phyloP scores from a whole-genome alignment of 345 rosid species.

The Euphorbia peplus region DNA sequence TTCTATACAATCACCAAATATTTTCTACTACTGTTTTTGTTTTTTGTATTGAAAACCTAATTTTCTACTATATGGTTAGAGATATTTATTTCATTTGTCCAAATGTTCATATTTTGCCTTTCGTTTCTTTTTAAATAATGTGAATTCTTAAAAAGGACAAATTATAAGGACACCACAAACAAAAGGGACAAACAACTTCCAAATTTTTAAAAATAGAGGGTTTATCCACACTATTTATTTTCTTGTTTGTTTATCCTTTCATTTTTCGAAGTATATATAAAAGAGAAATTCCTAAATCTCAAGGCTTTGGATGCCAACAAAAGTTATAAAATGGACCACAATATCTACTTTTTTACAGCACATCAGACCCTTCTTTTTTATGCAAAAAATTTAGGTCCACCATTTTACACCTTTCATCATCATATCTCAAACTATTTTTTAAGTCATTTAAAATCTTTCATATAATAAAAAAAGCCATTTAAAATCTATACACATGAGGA shows the following conservation, averaged over 20 bases:
- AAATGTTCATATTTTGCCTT: background rate
- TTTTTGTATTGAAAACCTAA: no score
- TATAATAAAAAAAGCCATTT: no score
- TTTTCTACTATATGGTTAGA: no score
- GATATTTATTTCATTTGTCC: no score
- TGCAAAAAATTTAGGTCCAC: constrained; percentile 14
- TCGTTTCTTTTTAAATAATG: background rate
- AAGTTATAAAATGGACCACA: constrained; percentile 6
- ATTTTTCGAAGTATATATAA: background rate
- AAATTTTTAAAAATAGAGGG: constrained; percentile 4
- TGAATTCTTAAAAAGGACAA: background rate
- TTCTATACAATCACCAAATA: no score
- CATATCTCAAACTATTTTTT: background rate
- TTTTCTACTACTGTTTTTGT: no score
- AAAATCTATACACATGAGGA: no score
- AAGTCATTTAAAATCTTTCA: no score
- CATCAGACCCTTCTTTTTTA: constrained; percentile 7
- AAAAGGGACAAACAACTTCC: background rate
- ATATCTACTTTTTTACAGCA: constrained; percentile 3
- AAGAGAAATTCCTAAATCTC: background rate
- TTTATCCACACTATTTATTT: background rate
- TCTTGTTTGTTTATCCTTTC: background rate
- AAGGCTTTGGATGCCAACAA: constrained; percentile 24
- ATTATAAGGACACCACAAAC: constrained; percentile 5
- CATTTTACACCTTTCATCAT: constrained; percentile 4